phyloP scores from a whole-genome alignment of 176 grass and related monocot genomes.

The Rhynchospora pubera region DNA sequence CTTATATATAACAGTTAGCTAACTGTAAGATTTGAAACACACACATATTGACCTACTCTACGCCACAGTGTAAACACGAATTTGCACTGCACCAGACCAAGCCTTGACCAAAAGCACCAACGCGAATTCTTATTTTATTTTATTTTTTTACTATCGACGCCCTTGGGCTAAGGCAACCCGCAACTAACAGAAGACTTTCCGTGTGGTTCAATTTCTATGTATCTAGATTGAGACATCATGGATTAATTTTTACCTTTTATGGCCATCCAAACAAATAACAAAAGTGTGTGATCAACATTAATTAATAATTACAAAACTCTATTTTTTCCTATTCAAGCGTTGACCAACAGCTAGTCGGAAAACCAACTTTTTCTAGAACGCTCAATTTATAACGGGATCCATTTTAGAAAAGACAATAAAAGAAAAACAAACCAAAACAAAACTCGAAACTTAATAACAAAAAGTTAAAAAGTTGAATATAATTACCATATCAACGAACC shows the following conservation, averaged over 20 bases:
- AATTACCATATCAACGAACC: constrained; percentile 14
- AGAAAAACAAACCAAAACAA: not conserved
- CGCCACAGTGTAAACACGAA: not conserved
- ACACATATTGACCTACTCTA: too few species aligned
- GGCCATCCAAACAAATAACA: not conserved
- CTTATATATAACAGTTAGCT: too few species aligned
- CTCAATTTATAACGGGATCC: not conserved
- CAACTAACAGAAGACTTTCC: not conserved
- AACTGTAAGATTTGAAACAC: too few species aligned
- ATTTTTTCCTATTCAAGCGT: not conserved
- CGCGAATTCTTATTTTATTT: too few species aligned
- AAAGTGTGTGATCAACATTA: not conserved
- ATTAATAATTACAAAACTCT: not conserved
- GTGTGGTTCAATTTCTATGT: not conserved
- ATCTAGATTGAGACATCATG: not conserved
- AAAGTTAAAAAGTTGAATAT: not conserved
- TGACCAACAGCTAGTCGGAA: not conserved
- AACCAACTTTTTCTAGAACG: not conserved
- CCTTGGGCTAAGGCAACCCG: not conserved
- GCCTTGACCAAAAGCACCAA: not conserved
- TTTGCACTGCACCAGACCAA: not conserved
- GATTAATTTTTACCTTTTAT: not conserved
- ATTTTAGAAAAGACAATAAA: not conserved
- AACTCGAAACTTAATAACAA: not conserved
- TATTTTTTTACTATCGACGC: too few species aligned